phyloP scores from a whole-genome alignment of 2,329 filamentous ascomycete genomes.

The Phaeosphaeria sp. region DNA sequence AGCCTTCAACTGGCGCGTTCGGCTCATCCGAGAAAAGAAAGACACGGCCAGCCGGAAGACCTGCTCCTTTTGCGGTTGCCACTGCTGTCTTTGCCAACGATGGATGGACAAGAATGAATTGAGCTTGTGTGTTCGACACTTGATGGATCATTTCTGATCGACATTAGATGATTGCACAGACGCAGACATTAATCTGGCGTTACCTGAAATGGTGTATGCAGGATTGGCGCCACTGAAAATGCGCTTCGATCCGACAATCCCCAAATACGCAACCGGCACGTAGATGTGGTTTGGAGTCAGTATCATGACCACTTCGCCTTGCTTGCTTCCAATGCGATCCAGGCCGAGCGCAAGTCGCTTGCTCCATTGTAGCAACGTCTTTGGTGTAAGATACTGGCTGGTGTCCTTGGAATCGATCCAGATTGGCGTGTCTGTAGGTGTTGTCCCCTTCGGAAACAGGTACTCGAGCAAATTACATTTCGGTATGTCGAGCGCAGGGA shows the following conservation, averaged over 20 bases:
- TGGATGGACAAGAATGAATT: constrained; percentile 42
- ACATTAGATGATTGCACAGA: constrained; percentile 7
- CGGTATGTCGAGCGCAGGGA: constrained; percentile 53
- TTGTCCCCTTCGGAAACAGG: constrained; percentile 37
- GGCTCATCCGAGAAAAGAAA: constrained; percentile 43
- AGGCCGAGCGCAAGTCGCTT: constrained; percentile 58
- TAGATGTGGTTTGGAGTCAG: constrained; percentile 62
- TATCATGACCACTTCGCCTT: constrained; percentile 60
- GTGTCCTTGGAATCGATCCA: constrained; percentile 60
- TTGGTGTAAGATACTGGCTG: constrained; percentile 53
- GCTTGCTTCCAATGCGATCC: constrained; percentile 52
- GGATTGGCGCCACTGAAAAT: constrained; percentile 64
- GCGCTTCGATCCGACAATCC: constrained; percentile 58
- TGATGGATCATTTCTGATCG: constrained; percentile 43
- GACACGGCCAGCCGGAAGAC: constrained; percentile 37
- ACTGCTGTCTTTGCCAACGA: constrained; percentile 35
- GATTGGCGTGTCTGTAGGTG: constrained; percentile 52
- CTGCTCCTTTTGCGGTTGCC: constrained; percentile 35
- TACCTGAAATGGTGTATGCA: constrained; percentile 58
- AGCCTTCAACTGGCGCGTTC: constrained; percentile 29
- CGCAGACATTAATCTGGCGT: constrained; percentile 17
- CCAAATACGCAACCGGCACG: constrained; percentile 60
- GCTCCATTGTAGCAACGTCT: constrained; percentile 56
- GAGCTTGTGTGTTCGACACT: constrained; percentile 42
- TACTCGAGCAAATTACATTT: constrained; percentile 52